Evolutionary conservation across 768 basidiomycete genomes (phyloP).

Genomic region (Saitozyma podzolica): DNA sequence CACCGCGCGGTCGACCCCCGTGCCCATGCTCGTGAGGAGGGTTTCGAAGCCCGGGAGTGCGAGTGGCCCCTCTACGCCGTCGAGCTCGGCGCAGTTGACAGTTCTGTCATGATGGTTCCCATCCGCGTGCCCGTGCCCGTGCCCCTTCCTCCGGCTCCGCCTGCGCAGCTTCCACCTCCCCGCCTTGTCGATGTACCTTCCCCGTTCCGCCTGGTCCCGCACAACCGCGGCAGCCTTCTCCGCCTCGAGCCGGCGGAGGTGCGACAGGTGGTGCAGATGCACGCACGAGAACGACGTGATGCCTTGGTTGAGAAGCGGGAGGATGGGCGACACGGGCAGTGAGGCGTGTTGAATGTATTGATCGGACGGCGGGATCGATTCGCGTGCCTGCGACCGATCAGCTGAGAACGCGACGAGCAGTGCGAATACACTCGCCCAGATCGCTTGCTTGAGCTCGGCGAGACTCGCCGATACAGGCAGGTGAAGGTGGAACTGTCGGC

Average conservation of each 20-base stretch:
- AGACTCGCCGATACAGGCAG: neutral
- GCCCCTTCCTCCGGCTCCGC: conserved; percentile 10
- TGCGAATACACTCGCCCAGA: conserved; percentile 8
- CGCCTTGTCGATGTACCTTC: conserved; percentile 7
- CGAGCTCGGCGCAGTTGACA: too few species aligned
- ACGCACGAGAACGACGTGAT: conserved; percentile 5
- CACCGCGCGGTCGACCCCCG: too few species aligned
- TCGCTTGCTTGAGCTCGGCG: conserved; percentile 8
- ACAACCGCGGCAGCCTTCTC: neutral
- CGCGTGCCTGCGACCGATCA: neutral
- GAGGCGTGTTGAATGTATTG: neutral
- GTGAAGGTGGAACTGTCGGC: conserved; percentile 15
- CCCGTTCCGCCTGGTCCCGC: conserved; percentile 4
- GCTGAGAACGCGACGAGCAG: neutral
- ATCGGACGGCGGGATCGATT: conserved; percentile 1
- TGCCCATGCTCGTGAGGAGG: too few species aligned
- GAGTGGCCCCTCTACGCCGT: too few species aligned
- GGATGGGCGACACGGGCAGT: neutral
- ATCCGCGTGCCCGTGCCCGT: neutral
- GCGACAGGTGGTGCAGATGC: conserved; percentile 7
- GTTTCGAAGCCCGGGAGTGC: too few species aligned
- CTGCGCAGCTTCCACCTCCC: conserved; percentile 8
- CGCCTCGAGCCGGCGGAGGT: neutral
- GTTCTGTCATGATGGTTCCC: too few species aligned
- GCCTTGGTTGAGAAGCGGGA: conserved; percentile 6